Percentiles rank a stretch among this genome's conserved stretches.
phyloP scores from a whole-genome alignment of 2,329 filamentous ascomycete genomes.

The Thielaviopsis populi region DNA sequence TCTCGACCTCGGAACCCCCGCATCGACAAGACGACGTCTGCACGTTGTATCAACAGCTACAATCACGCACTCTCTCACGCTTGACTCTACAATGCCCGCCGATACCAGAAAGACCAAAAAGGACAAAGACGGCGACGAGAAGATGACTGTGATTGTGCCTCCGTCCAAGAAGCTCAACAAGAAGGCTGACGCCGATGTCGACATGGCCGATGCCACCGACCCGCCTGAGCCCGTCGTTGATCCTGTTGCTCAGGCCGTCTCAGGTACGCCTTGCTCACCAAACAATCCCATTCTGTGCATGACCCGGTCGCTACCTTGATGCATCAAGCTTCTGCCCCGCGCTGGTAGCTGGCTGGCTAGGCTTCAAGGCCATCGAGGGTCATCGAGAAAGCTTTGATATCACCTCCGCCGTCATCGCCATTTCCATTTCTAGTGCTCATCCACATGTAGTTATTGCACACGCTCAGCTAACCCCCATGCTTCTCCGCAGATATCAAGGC shows the following conservation, averaged over 20 bases:
- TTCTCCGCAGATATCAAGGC: constrained; percentile 65
- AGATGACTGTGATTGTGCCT: constrained; percentile 71
- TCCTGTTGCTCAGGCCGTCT: constrained; percentile 42
- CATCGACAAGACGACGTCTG: too few species aligned
- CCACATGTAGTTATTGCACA: neutral
- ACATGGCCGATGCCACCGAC: constrained; percentile 47
- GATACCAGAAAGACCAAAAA: constrained; percentile 14
- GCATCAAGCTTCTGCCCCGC: neutral
- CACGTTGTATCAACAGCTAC: too few species aligned
- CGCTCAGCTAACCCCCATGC: constrained; percentile 18
- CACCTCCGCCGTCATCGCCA: neutral
- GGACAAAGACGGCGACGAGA: constrained; percentile 53
- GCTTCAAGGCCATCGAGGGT: neutral
- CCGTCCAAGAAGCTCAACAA: constrained; percentile 55
- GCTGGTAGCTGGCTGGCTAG: neutral
- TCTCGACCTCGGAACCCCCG: too few species aligned
- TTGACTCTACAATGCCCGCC: constrained; percentile 9
- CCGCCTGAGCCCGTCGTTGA: constrained; percentile 39
- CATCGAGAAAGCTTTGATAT: neutral
- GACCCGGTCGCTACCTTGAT: neutral
- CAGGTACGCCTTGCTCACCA: constrained; percentile 32
- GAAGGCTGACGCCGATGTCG: constrained; percentile 50
- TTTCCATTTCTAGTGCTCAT: neutral
- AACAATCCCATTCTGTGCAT: too few species aligned
- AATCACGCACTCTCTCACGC: neutral